Evolutionary conservation across 495 filamentous ascomycete species (phyloP), one percentile per base, ranked within the genome.

Genomic region (Penicillium cinerascens): DNA sequence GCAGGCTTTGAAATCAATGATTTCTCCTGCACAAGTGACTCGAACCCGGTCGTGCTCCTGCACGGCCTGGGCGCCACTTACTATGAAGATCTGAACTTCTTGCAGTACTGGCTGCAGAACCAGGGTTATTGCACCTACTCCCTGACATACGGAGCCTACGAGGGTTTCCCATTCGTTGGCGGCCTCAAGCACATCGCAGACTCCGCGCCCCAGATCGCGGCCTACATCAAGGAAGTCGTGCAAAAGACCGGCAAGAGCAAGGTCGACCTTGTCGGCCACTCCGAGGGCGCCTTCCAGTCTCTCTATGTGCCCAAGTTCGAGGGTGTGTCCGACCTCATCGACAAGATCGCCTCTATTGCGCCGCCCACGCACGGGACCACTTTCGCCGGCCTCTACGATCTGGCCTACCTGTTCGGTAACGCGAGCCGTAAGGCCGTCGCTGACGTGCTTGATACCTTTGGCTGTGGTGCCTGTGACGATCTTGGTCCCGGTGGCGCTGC

Each of bases 241-340:
- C 39, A 64, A 6, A 64, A 68, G 44, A 78, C 77, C 3, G 73
- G 73, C 20, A 71, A 73, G 8, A 23, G 37, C 40, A 78, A 78
- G 51, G 60, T 81, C 26, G 72, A 80, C 47, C 56, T 81, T 0
- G 76, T 81, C 38, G 79, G 79, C 11, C 78, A 82, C 55, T 80
- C 78, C 25, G 79, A 82, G 59, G 79, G 79, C 47, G 79, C 68
- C 3, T 76, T 80, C 52, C 76, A 78, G 46, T 44, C 71, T 0
- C 61, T 82, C 6, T 81, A 81, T 56, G 78, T 80, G 6, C 77
- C 78, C 8, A 81, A 79, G 48, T 74, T 75, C 61, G 68, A 76
- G 20, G 74, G 74, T 2, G 63, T 78, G 20, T 50, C 76, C 25
- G 53, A 58, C 6, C 51, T 75, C 0, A 48, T 81, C n/a, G 75